phyloP scores from a whole-genome alignment of 2,329 filamentous ascomycete genomes.

The Cladophialophora carrionii region DNA sequence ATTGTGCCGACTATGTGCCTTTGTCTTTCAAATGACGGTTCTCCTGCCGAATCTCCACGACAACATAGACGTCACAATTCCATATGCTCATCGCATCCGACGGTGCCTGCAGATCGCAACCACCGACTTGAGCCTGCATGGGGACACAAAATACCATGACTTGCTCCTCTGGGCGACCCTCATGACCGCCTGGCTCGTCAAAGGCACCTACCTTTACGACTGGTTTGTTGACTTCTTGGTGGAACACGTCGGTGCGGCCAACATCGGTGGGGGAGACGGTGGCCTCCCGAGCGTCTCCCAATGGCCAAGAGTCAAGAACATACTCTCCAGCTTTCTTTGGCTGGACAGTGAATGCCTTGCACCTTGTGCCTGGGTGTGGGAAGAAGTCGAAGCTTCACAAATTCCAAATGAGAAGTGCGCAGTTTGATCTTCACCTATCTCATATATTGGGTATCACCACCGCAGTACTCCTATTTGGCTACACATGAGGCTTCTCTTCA shows the following conservation, averaged over 20 bases:
- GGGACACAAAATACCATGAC: background rate
- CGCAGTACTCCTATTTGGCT: too few species aligned
- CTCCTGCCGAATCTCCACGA: slow-evolving; percentile 20
- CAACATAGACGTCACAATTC: slow-evolving; percentile 9
- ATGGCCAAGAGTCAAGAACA: background rate
- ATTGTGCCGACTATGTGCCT: slow-evolving; percentile 13
- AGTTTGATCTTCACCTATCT: background rate
- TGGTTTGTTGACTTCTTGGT: slow-evolving; percentile 19
- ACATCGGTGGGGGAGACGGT: background rate
- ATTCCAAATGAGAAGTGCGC: slow-evolving; percentile 6
- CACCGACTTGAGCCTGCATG: background rate
- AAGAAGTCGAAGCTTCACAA: slow-evolving; percentile 9
- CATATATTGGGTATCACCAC: background rate
- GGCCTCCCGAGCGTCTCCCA: background rate
- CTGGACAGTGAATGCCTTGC: slow-evolving; percentile 18
- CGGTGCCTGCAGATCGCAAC: slow-evolving; percentile 1
- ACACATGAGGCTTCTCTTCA: too few species aligned
- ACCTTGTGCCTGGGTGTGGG: slow-evolving; percentile 13
- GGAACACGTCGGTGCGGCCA: background rate
- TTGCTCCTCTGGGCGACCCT: slow-evolving; percentile 15
- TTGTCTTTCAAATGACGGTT: slow-evolving; percentile 18
- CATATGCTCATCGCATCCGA: slow-evolving; percentile 15
- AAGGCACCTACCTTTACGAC: background rate
- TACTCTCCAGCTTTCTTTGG: slow-evolving; percentile 14
- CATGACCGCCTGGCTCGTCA: slow-evolving; percentile 11